Base-by-base conservation (phyloP, 345 rosid species). In the Populus tremula region DNA sequence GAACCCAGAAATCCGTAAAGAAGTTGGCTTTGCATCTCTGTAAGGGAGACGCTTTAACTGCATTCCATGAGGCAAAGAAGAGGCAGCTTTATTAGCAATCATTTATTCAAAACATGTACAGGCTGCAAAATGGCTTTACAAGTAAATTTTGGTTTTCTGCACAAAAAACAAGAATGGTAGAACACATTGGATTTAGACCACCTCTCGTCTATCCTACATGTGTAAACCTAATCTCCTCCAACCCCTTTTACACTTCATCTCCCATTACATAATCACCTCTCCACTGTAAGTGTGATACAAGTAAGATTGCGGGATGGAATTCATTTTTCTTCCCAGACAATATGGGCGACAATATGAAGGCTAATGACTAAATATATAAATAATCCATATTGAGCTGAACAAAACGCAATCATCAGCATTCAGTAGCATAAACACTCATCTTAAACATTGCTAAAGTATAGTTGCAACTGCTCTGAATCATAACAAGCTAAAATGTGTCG, bases 41-140 rank as follows among this genome's bases (percentile, higher is more conserved):
- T 75, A 53, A 2, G 98, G 98, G 62, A 94, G 97, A 69, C 97
- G 93, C 81, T 88, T 92, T 5, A 94, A 94, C 97, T 94, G 90
- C 81, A 86, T 70, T 29, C 67, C 69, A 63, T 21, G 43, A 67
- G 27, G 47, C 16, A 21, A 54, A 33, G 66, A 76, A 77, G 38
- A 56, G 69, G 39, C 38, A 73, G 33, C 72, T 38, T 23, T 56
- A 77, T 59, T 75, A 31, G 75, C 18, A 59, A 45, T 43, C 47
- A 10, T 43, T 43, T 43, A 43, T 43, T 73, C 11, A 21, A 38
- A 71, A 75, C 36, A 63, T 21, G 62, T 50, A 11, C 38, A 50
- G n/a, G 39, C 29, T 23, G 25, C 36, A 63, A 61, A 23, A 39
- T 35, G 71, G 13, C 36, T 74, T 62, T 9, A 38, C n/a, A 78